Conservation (phyloP, 805 yeast genomes). For the Wickerhamiella brachini region DNA sequence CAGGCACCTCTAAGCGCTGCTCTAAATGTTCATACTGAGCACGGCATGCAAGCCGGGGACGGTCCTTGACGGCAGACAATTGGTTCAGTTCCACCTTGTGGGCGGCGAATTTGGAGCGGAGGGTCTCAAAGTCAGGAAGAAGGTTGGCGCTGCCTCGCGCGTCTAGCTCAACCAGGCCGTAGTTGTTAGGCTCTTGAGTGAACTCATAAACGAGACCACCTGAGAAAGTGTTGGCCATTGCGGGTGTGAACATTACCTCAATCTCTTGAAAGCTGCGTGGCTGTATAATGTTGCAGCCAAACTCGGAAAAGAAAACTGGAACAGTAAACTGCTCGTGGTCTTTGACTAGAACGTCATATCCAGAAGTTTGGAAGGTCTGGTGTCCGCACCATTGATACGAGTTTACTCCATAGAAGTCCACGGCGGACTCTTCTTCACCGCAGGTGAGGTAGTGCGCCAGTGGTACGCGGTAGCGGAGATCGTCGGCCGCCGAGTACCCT, state of each 20-base stretch:
- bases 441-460: conserved; percentile 74
- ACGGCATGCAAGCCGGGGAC: conserved; percentile 2
- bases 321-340: conserved; percentile 56
- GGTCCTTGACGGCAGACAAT: background rate
- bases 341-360: conserved; percentile 52
- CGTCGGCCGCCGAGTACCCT: conserved; percentile 96
- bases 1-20: conserved; percentile 19
- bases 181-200: conserved; percentile 64
- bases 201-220: conserved; percentile 81
- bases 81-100: background rate
- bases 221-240: conserved; percentile 63
- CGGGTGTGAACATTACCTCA: conserved; percentile 46
- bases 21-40: conserved; percentile 9
- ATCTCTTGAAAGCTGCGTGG: conserved; percentile 77
- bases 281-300: conserved; percentile 71
- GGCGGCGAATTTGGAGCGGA: conserved; percentile 21
- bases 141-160: conserved; percentile 30
- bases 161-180: conserved; percentile 54
- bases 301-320: conserved; percentile 84
- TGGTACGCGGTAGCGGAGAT: conserved; percentile 58
- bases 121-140: conserved; percentile 38
- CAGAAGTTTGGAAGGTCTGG: conserved; percentile 70
- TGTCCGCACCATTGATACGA: conserved; percentile 80
- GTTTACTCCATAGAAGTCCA: conserved; percentile 71
- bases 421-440: conserved; percentile 35